Evolutionary conservation across 2,329 filamentous ascomycete genomes (phyloP).

Genomic region (Cladophialophora exuberans): DNA sequence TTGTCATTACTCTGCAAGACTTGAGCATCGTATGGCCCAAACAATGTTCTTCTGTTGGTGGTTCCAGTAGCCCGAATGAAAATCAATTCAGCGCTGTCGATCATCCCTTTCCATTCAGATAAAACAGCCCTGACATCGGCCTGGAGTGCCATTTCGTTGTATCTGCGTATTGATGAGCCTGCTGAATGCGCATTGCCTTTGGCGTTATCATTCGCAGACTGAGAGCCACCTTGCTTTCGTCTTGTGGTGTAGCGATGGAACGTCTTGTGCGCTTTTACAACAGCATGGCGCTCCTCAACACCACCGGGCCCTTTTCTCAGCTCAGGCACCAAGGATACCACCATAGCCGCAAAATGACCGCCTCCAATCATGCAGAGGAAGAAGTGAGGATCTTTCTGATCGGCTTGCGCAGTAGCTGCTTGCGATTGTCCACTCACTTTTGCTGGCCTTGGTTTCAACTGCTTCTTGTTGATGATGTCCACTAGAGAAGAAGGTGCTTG

Average conservation of each 20-base stretch:
- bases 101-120: conserved; percentile 79
- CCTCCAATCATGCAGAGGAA: conserved; percentile 99
- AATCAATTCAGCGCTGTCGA: conserved; percentile 80
- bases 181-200: conserved; percentile 94
- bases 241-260: conserved; percentile 97
- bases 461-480: conserved; percentile 73
- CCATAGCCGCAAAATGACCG: conserved; percentile 95
- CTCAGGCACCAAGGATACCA: conserved; percentile 84
- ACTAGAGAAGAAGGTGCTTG: conserved; percentile 63
- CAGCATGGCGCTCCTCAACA: conserved; percentile 79
- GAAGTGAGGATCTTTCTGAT: conserved; percentile 77
- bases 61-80: conserved; percentile 89
- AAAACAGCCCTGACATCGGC: conserved; percentile 86
- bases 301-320: conserved; percentile 70
- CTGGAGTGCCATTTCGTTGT: conserved; percentile 88
- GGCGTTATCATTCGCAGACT: conserved; percentile 91
- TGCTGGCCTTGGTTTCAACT: conserved; percentile 65
- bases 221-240: conserved; percentile 92
- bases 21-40: conserved; percentile 88
- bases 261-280: conserved; percentile 91
- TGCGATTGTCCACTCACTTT: conserved; percentile 41
- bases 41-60: conserved; percentile 84
- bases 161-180: conserved; percentile 83
- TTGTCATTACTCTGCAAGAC: conserved; percentile 78
- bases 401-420: conserved; percentile 40